Evolutionary conservation across 1,139 yeast species (phyloP).

Genomic region (Taiozyma sp.): DNA sequence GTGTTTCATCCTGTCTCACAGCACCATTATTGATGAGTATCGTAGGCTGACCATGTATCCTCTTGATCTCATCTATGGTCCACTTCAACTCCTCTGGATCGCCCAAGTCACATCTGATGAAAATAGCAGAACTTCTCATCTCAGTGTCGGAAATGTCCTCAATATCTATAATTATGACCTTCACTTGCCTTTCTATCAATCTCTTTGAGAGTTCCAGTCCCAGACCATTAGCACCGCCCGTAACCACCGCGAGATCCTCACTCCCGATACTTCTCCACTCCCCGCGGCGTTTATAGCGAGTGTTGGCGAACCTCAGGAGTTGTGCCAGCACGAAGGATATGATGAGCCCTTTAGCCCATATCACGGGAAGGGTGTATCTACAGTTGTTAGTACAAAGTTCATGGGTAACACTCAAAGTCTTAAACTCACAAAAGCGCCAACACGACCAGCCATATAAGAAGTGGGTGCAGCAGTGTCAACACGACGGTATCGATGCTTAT

Average conservation of each 20-base stretch:
- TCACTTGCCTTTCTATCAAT: conserved; percentile 30
- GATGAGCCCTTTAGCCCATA: conserved; percentile 1
- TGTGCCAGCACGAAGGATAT: neutral
- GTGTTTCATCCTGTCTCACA: conserved; percentile 42
- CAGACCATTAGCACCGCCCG: conserved; percentile 64
- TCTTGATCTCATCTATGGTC: conserved; percentile 29
- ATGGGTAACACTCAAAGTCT: neutral
- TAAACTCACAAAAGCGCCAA: conserved; percentile 5
- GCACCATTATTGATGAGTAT: conserved; percentile 76
- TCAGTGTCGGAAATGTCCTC: conserved; percentile 27
- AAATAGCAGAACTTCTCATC: conserved; percentile 24
- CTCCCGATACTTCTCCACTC: conserved; percentile 14
- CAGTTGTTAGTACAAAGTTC: conserved; percentile 1
- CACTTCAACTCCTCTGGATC: conserved; percentile 29
- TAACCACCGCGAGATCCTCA: conserved; percentile 39
- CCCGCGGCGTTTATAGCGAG: conserved; percentile 16
- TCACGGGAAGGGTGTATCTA: conserved; percentile 6
- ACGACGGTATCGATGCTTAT: conserved; percentile 1
- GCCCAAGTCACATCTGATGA: conserved; percentile 45
- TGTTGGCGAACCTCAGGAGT: neutral
- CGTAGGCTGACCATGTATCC: conserved; percentile 34
- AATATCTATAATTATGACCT: conserved; percentile 46
- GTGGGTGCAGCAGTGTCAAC: neutral
- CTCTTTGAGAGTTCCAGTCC: conserved; percentile 41
- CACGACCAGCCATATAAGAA: neutral